phyloP scores from a whole-genome alignment of 306 rosid species.

The Dryas octopetala region DNA sequence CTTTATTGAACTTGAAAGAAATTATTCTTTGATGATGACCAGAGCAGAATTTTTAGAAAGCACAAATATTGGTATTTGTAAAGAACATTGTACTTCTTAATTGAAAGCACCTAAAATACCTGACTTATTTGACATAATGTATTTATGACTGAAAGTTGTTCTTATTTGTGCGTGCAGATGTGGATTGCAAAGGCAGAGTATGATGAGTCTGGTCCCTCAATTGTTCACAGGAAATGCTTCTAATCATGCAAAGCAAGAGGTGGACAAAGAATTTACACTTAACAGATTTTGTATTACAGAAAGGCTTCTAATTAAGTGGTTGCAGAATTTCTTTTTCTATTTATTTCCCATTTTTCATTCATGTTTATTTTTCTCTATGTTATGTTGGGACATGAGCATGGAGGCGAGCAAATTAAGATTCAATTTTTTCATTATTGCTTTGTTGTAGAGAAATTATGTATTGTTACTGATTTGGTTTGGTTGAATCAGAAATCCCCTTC shows the following conservation, averaged over 20 bases:
- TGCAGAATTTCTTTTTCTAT: slow-evolving; percentile 39
- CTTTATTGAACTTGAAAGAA: not conserved
- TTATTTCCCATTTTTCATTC: slow-evolving; percentile 38
- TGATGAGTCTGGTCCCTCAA: slow-evolving; percentile 95
- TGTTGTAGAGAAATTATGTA: slow-evolving; percentile 47
- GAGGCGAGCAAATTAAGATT: slow-evolving; percentile 53
- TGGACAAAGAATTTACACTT: slow-evolving; percentile 40
- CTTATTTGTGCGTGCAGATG: slow-evolving; percentile 55
- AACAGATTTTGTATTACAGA: slow-evolving; percentile 44
- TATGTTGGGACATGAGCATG: slow-evolving; percentile 58
- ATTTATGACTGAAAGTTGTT: not conserved
- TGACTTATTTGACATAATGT: not conserved
- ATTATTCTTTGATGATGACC: no score
- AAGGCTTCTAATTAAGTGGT: slow-evolving; percentile 50
- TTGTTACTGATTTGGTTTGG: slow-evolving; percentile 51
- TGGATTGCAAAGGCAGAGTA: slow-evolving; percentile 97
- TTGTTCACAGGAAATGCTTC: slow-evolving; percentile 99
- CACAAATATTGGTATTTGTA: not conserved
- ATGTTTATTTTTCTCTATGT: slow-evolving; percentile 50
- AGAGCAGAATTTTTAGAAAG: no score
- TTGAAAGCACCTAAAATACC: not conserved
- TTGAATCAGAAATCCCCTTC: slow-evolving; percentile 52
- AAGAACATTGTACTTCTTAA: not conserved
- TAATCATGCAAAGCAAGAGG: slow-evolving; percentile 45
- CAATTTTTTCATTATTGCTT: slow-evolving; percentile 23